Percentiles rank a stretch among this genome's conserved stretches.
These are phyloP conservation scores for Macrocystidia cucumis DNA, from an alignment of 1,284 basidiomycete species.

Conservation along the genomic window DNA sequence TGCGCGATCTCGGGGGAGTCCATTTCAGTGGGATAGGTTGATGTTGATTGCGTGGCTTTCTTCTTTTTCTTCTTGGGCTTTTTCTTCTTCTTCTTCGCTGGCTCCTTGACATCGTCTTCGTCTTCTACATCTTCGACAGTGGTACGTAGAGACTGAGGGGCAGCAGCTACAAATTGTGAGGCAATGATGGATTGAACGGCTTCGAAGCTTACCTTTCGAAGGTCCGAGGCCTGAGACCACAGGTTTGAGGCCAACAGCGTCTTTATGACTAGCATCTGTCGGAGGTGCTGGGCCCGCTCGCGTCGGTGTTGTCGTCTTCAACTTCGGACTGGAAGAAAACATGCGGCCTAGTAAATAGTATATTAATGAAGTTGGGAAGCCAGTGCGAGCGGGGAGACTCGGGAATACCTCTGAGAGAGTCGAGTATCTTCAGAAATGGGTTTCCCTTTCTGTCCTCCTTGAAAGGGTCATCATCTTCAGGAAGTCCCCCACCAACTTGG, in stretches of 20 bases:
- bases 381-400: too few relatives aligned
- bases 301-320: conserved; percentile 23
- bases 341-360: conserved; percentile 45
- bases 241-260: too few relatives aligned
- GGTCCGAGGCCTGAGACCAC: neutral
- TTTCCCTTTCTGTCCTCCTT: conserved; percentile 54
- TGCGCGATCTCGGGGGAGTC: conserved; percentile 5
- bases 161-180: conserved; percentile 6
- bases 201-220: neutral
- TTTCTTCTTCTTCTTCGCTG: conserved; percentile 58
- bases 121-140: conserved; percentile 66
- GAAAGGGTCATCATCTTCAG: conserved; percentile 30
- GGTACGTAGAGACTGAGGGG: conserved; percentile 30
- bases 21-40: conserved; percentile 12
- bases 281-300: neutral
- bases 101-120: conserved; percentile 37
- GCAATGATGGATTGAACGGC: neutral
- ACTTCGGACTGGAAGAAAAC: conserved; percentile 55
- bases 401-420: conserved; percentile 55
- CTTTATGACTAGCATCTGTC: too few relatives aligned
- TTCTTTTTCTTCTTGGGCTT: conserved; percentile 70
- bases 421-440: conserved; percentile 66
- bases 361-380: too few relatives aligned
- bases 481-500: conserved; percentile 27
- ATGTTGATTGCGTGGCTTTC: too few relatives aligned